Evolutionary conservation across 148 eudicot genomes (phyloP), one percentile per base, ranked within the genome.

Genomic region (Nepenthes gracilis): DNA sequence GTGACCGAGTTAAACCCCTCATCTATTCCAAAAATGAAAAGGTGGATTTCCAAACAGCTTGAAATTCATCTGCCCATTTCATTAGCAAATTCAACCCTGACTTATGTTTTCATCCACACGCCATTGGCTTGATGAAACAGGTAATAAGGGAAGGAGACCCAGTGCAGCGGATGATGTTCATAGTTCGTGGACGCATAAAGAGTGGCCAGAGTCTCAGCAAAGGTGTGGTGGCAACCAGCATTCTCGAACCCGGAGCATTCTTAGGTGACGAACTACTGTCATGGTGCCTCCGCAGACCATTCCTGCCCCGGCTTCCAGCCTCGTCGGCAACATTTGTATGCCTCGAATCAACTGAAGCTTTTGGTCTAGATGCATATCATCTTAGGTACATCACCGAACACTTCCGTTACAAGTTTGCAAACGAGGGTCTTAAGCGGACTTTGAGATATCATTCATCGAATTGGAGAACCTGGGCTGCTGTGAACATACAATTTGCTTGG

Each of bases 401-500:
- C 64, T 93, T 93, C 59, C 75, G 98, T 0, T 88, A 93, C 81
- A 93, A 88, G 59, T 93, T 93, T 57, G 90, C 90, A 0, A 93
- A 93, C 51, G 87, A 93, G 55, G 75, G 70, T 81, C 88, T 93
- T 2, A 88, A 74, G 73, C 71, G 89, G 23, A 93, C 95, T 1
- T 77, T 87, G 15, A 82, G 88, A 59, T 88, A 80, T 57, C 79
- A 93, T 76, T 93, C 98, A 1, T 82, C 96, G 9, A 88, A 82
- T 33, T 88, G 98, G 98, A 79, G 91, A 67, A 93, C 98, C 1
- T 93, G 98, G 98, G 98, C 91, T 1, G 98, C 98, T 1, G 94
- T 93, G 10, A 88, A 88, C 38, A 86, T 93, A 73, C 98, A 93
- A 36, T 40, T 93, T 35, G 91, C 82, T 6, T 93, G 98, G 98